Conservation (phyloP, 2,329 filamentous ascomycete genomes). For the Didymella arachidicola region DNA sequence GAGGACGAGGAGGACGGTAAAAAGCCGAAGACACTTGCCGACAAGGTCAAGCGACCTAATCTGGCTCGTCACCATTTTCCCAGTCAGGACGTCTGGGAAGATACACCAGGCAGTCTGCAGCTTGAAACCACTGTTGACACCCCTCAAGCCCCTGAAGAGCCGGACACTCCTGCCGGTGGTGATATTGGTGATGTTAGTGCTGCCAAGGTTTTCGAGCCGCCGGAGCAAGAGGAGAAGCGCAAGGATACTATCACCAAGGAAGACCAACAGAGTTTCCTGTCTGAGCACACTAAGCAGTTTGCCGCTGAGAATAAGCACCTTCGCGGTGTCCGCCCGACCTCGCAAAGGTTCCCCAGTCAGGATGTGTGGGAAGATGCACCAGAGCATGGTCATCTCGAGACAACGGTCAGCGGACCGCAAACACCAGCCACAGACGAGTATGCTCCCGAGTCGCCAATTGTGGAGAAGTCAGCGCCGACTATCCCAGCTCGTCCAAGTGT, state of each 20-base stretch:
- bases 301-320: constrained; percentile 64
- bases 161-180: constrained; percentile 50
- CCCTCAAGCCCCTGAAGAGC: constrained; percentile 68
- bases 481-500: constrained; percentile 42
- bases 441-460: constrained; percentile 43
- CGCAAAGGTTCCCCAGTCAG: constrained; percentile 82
- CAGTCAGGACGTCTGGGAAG: constrained; percentile 97
- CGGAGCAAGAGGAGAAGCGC: constrained; percentile 60
- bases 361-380: constrained; percentile 96
- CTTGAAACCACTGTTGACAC: constrained; percentile 82
- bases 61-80: constrained; percentile 74
- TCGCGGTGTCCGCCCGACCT: constrained; percentile 61
- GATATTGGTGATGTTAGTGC: constrained; percentile 47
- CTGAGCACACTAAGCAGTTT: constrained; percentile 61
- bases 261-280: constrained; percentile 54
- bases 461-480: constrained; percentile 35
- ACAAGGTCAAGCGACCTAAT: constrained; percentile 64
- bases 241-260: constrained; percentile 54
- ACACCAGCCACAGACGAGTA: constrained; percentile 58
- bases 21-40: constrained; percentile 59
- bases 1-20: constrained; percentile 71
- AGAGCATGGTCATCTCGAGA: constrained; percentile 80
- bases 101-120: constrained; percentile 85
- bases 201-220: constrained; percentile 54
- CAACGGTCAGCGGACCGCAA: constrained; percentile 68